A percentile compares a stretch with the other conserved stretches of the same genome.
Conservation (phyloP, 768 basidiomycete genomes). For the Calocera cornea region DNA sequence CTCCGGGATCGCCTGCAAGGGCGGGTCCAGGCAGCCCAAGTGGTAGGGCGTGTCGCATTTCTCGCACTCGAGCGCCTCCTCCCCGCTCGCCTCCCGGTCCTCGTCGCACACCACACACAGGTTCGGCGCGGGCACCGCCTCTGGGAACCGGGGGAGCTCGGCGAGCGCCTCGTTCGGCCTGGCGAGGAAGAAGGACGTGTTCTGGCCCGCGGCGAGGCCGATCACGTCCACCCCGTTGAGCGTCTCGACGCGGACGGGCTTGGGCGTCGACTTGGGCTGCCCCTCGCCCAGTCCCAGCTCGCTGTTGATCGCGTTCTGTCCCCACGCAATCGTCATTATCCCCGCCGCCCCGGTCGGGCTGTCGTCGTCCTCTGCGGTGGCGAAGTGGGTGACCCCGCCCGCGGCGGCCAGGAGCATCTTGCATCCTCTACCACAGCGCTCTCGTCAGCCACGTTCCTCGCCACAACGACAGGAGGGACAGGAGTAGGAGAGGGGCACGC, state of each 20-base stretch:
- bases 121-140: constrained; percentile 48
- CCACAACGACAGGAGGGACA: too few relatives aligned
- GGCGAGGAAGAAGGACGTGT: constrained; percentile 73
- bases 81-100: constrained; percentile 46
- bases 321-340: constrained; percentile 62
- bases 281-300: constrained; percentile 73
- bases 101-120: constrained; percentile 57
- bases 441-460: too few relatives aligned
- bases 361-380: constrained; percentile 61
- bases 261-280: constrained; percentile 75
- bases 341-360: constrained; percentile 23
- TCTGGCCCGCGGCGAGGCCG: constrained; percentile 75
- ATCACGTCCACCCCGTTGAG: constrained; percentile 71
- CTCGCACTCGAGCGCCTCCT: constrained; percentile 77
- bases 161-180: constrained; percentile 58
- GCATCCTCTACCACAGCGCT: too few relatives aligned
- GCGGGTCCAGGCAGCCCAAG: constrained; percentile 64
- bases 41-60: constrained; percentile 93
- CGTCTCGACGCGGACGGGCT: constrained; percentile 55
- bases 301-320: constrained; percentile 30
- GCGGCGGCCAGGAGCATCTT: constrained; percentile 53
- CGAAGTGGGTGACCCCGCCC: constrained; percentile 85
- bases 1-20: constrained; percentile 60
- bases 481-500: constrained; percentile 18
- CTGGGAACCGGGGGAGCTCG: constrained; percentile 68